These are phyloP conservation scores for Echites panduratus DNA, from an alignment of 257 asterid genomes.

Conservation along the genomic window DNA sequence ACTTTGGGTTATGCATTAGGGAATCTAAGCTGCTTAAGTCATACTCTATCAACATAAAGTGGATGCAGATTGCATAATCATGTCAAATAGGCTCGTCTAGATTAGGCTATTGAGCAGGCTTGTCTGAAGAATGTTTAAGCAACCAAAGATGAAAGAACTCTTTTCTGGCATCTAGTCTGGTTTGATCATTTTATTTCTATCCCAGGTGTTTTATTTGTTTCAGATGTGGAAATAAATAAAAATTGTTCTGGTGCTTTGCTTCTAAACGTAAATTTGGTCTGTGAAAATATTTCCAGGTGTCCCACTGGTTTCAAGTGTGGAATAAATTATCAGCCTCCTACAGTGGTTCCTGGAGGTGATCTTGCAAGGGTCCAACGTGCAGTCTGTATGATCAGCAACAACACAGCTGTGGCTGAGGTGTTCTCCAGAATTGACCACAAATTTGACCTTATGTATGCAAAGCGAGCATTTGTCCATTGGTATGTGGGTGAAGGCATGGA, in stretches of 20 bases:
- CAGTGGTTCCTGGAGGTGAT: conserved; percentile 19
- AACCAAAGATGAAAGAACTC: neutral
- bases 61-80: neutral
- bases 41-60: neutral
- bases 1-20: neutral
- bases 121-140: neutral
- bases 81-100: neutral
- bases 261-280: neutral
- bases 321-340: conserved; percentile 21
- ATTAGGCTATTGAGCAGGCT: conserved; percentile 9
- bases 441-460: conserved; percentile 21
- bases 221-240: neutral
- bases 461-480: conserved; percentile 20
- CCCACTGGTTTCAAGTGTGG: conserved; percentile 24
- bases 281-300: conserved; percentile 9
- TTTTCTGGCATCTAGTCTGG: neutral
- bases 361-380: conserved; percentile 22
- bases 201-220: neutral
- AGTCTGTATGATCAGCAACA: conserved; percentile 21
- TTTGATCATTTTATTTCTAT: neutral
- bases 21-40: neutral
- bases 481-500: conserved; percentile 20
- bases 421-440: conserved; percentile 17
- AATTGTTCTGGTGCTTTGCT: neutral
- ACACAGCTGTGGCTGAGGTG: conserved; percentile 16